A percentile compares a stretch with the other conserved stretches of the same genome.
phyloP scores from a whole-genome alignment of 805 yeast species.

The Wickerhamiella bombiphila region DNA sequence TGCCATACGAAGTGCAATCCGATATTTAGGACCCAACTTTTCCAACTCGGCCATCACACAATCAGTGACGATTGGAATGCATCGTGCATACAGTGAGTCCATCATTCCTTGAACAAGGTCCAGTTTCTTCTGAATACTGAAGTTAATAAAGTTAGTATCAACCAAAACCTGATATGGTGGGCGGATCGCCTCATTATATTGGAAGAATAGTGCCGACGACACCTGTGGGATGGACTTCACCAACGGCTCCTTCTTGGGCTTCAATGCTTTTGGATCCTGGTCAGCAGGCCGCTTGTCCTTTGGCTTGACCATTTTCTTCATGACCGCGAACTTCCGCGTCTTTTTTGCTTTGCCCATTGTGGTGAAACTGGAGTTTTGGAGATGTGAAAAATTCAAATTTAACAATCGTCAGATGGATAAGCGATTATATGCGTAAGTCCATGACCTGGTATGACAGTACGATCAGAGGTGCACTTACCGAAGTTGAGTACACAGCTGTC shows the following conservation, averaged over 20 bases:
- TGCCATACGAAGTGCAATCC: constrained; percentile 86
- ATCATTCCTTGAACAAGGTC: constrained; percentile 93
- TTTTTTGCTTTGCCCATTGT: constrained; percentile 92
- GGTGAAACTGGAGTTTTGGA: neutral
- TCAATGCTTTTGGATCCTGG: constrained; percentile 16
- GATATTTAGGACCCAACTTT: constrained; percentile 83
- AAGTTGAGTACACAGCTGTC: too few species aligned
- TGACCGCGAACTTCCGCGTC: constrained; percentile 90
- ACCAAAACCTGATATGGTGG: constrained; percentile 97
- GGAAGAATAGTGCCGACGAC: constrained; percentile 88
- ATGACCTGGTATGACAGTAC: too few species aligned
- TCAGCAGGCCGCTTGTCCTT: constrained; percentile 46
- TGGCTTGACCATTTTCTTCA: constrained; percentile 64
- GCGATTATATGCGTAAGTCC: too few species aligned
- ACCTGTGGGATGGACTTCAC: constrained; percentile 78
- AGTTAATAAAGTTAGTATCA: constrained; percentile 94
- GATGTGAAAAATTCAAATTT: constrained; percentile 1
- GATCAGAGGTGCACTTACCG: too few species aligned
- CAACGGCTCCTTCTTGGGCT: constrained; percentile 40
- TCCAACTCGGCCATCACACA: constrained; percentile 98
- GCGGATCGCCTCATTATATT: constrained; percentile 80
- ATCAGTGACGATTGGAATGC: constrained; percentile 90
- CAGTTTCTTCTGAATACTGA: constrained; percentile 88
- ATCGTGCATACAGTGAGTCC: constrained; percentile 88
- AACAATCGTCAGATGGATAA: neutral